These are phyloP conservation scores for Mycena pura DNA, from an alignment of 768 basidiomycete species.

Conservation along the genomic window DNA sequence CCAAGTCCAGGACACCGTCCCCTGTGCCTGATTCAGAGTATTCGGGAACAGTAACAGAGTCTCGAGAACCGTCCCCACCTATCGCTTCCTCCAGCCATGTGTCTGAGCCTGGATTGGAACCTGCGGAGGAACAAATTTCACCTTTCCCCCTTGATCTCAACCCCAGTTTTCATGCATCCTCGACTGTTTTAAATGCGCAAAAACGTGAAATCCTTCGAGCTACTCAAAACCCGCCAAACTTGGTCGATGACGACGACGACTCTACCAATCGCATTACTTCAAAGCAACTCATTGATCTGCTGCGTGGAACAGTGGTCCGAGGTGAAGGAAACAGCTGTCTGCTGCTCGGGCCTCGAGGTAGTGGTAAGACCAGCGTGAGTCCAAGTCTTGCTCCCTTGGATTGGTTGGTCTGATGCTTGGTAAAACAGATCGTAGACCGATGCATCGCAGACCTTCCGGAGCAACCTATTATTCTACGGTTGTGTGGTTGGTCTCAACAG, in stretches of 20 bases:
- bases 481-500: conserved; percentile 86
- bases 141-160: not conserved
- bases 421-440: conserved; percentile 64
- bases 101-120: not conserved
- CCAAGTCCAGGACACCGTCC: conserved; percentile 3
- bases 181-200: conserved; percentile 55
- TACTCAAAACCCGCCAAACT: conserved; percentile 30
- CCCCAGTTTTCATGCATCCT: not conserved
- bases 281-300: conserved; percentile 64
- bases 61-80: not conserved
- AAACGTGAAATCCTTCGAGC: conserved; percentile 49
- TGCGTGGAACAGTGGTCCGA: conserved; percentile 75
- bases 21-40: conserved; percentile 21
- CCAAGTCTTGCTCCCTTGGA: not conserved
- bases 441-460: conserved; percentile 55
- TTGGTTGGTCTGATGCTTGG: not conserved
- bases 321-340: conserved; percentile 96
- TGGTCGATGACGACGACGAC: conserved; percentile 40
- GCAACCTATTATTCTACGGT: conserved; percentile 74
- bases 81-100: not conserved
- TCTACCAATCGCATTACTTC: conserved; percentile 60
- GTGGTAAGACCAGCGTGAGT: conserved; percentile 83
- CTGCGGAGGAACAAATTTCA: not conserved
- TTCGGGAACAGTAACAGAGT: too few species aligned
- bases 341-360: conserved; percentile 82